phyloP scores from a whole-genome alignment of 768 basidiomycete species.

The Cyclocybe aegerita region DNA sequence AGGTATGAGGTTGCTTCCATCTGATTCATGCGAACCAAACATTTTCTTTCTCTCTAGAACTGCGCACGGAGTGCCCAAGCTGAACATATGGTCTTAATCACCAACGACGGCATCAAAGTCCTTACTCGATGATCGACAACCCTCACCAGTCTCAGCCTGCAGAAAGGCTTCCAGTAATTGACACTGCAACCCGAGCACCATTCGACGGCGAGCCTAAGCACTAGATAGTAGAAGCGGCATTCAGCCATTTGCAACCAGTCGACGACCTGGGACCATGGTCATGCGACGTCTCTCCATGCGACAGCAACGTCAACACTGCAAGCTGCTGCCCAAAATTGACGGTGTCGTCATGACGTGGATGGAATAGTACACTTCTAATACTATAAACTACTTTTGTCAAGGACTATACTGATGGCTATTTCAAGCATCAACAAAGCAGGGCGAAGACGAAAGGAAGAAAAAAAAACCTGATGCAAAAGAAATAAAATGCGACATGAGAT shows the following conservation, averaged over 20 bases:
- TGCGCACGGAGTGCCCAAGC: conserved; percentile 83
- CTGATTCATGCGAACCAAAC: not conserved
- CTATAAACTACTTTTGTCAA: too few relatives aligned
- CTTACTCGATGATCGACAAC: conserved; percentile 46
- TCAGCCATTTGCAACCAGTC: too few relatives aligned
- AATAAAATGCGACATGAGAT: conserved; percentile 7
- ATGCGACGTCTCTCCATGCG: too few relatives aligned
- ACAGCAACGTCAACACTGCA: too few relatives aligned
- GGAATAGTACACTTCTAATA: too few relatives aligned
- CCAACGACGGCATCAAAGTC: conserved; percentile 73
- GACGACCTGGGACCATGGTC: too few relatives aligned
- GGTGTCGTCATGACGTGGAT: too few relatives aligned
- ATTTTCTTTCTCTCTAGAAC: conserved; percentile 42
- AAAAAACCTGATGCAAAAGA: conserved; percentile 5
- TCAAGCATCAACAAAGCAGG: too few relatives aligned
- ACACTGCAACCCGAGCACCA: not conserved
- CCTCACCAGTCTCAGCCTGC: not conserved
- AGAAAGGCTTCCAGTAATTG: too few relatives aligned
- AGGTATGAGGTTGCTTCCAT: conserved; percentile 42
- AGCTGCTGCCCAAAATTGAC: too few relatives aligned
- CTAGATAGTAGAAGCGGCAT: too few relatives aligned
- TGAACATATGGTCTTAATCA: conserved; percentile 88
- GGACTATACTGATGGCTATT: too few relatives aligned
- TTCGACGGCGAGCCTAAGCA: not conserved
- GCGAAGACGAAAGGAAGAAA: conserved; percentile 2